A percentile compares a stretch with the other conserved stretches of the same genome.
phyloP scores from a whole-genome alignment of 2,329 filamentous ascomycete species.

The Pseudocercospora fuligena region DNA sequence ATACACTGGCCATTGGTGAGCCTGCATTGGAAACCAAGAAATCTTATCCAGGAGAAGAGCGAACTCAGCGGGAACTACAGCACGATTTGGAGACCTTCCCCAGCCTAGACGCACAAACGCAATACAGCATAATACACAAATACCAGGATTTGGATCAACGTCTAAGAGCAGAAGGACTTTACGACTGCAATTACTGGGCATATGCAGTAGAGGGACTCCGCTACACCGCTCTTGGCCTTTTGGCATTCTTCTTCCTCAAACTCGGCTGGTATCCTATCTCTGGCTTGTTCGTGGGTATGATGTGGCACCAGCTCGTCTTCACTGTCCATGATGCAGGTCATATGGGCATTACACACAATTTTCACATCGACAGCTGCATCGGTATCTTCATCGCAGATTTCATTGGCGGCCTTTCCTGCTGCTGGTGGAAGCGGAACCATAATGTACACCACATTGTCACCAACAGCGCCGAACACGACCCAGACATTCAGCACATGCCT shows the following conservation, averaged over 20 bases:
- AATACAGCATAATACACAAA: slow-evolving; percentile 75
- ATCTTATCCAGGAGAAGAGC: slow-evolving; percentile 64
- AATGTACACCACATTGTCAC: slow-evolving; percentile 98
- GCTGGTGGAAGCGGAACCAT: slow-evolving; percentile 97
- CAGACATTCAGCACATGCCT: slow-evolving; percentile 81
- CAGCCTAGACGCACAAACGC: slow-evolving; percentile 71
- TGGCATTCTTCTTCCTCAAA: slow-evolving; percentile 59
- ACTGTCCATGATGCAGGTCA: slow-evolving; percentile 94
- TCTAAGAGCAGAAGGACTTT: slow-evolving; percentile 76
- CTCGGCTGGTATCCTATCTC: slow-evolving; percentile 60
- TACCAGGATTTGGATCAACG: slow-evolving; percentile 78
- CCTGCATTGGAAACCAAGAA: slow-evolving; percentile 42
- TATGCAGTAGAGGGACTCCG: slow-evolving; percentile 77
- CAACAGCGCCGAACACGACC: slow-evolving; percentile 92
- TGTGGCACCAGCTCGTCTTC: slow-evolving; percentile 97
- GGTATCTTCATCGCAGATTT: slow-evolving; percentile 91
- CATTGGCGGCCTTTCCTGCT: slow-evolving; percentile 83
- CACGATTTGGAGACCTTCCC: slow-evolving; percentile 83
- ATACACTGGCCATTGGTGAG: slow-evolving; percentile 54
- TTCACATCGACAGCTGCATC: slow-evolving; percentile 79
- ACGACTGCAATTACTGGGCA: slow-evolving; percentile 79
- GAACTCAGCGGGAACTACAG: slow-evolving; percentile 75
- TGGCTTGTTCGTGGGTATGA: slow-evolving; percentile 74
- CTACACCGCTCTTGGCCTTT: slow-evolving; percentile 69
- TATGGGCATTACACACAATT: slow-evolving; percentile 95